These are phyloP conservation scores for Suillus weaverae DNA, from an alignment of 768 basidiomycete species.

Conservation along the genomic window DNA sequence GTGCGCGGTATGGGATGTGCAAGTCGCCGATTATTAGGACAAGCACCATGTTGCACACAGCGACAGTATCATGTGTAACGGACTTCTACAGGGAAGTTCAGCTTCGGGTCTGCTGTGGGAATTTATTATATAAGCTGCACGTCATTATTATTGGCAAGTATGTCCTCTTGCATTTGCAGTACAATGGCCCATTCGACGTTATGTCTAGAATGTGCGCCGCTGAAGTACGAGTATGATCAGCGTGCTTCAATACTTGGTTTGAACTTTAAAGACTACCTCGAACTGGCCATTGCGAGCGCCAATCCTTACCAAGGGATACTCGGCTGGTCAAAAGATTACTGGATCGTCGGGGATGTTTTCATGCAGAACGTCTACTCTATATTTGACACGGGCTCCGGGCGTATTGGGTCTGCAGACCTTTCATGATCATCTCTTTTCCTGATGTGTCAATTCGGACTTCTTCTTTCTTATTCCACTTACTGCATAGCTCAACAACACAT, in stretches of 20 bases:
- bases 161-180: neutral
- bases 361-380: too few species aligned
- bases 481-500: too few species aligned
- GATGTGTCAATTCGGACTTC: too few species aligned
- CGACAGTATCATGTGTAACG: neutral
- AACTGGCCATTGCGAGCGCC: slow-evolving; percentile 60
- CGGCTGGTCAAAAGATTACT: too few species aligned
- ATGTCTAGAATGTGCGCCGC: too few species aligned
- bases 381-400: too few species aligned
- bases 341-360: too few species aligned
- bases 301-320: slow-evolving; percentile 10
- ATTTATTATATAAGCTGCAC: neutral
- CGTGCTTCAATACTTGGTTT: slow-evolving; percentile 99
- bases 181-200: too few species aligned
- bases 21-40: slow-evolving; percentile 97
- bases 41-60: slow-evolving; percentile 53
- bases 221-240: too few species aligned
- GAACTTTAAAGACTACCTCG: slow-evolving; percentile 76
- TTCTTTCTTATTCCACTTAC: too few species aligned
- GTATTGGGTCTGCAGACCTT: too few species aligned
- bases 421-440: too few species aligned
- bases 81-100: neutral
- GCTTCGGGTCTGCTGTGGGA: neutral
- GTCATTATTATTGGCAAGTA: neutral
- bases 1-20: slow-evolving; percentile 87